Evolutionary conservation across 495 filamentous ascomycete species (phyloP).

Genomic region (Chaetomidium leptoderma): DNA sequence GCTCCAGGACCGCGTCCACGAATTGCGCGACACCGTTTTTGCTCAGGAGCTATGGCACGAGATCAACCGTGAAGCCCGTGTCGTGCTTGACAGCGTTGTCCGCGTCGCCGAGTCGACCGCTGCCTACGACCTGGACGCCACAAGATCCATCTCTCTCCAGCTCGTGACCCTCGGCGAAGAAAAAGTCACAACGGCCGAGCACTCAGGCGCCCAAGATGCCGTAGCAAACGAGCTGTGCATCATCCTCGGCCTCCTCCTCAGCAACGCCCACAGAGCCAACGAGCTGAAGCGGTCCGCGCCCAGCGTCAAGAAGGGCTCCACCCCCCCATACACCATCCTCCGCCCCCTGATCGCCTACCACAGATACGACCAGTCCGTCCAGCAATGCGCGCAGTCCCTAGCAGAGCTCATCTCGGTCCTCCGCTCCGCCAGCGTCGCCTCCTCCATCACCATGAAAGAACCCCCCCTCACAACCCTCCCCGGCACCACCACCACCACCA

Average conservation of each 20-base stretch:
- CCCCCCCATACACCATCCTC: conserved; percentile 57
- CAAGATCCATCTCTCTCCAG: conserved; percentile 42
- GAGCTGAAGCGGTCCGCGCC: conserved; percentile 38
- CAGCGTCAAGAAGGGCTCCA: conserved; percentile 36
- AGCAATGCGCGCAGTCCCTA: conserved; percentile 19
- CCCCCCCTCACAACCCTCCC: conserved; percentile 13
- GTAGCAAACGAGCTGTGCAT: conserved; percentile 57
- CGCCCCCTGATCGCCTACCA: conserved; percentile 61
- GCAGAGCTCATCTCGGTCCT: conserved; percentile 19
- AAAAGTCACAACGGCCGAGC: conserved; percentile 13
- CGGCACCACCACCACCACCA: not conserved
- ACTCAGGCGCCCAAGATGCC: conserved; percentile 29
- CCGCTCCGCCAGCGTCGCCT: conserved; percentile 23
- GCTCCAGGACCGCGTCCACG: conserved; percentile 63
- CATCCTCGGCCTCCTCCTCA: conserved; percentile 61
- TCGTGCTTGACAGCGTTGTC: conserved; percentile 61
- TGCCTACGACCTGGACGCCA: conserved; percentile 50
- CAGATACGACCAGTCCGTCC: conserved; percentile 51
- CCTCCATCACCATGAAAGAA: conserved; percentile 29
- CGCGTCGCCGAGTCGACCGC: conserved; percentile 55
- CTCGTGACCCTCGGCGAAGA: conserved; percentile 51
- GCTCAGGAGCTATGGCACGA: conserved; percentile 95
- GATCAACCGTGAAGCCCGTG: conserved; percentile 72
- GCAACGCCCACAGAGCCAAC: conserved; percentile 64
- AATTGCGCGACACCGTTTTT: conserved; percentile 82